These are phyloP conservation scores for Trifolium dubium DNA, from an alignment of 306 rosid species.

Conservation along the genomic window DNA sequence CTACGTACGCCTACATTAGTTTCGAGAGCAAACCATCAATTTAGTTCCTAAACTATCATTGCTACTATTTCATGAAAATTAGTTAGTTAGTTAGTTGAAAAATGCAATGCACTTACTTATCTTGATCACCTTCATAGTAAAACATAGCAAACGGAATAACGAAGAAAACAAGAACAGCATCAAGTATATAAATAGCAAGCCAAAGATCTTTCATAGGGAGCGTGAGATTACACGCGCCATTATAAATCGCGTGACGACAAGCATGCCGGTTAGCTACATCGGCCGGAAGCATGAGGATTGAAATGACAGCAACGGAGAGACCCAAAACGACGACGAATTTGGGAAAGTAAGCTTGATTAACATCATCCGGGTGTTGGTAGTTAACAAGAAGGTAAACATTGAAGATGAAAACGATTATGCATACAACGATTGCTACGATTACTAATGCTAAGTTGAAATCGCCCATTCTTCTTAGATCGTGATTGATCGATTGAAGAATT, in stretches of 20 bases:
- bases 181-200: conserved; percentile 81
- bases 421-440: conserved; percentile 66
- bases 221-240: conserved; percentile 92
- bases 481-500: conserved; percentile 27
- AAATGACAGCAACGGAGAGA: conserved; percentile 84
- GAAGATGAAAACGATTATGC: conserved; percentile 75
- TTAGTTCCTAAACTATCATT: neutral
- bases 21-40: too few species aligned
- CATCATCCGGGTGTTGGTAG: conserved; percentile 95
- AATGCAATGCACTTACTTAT: conserved; percentile 66
- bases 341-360: conserved; percentile 95
- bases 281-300: conserved; percentile 95
- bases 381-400: conserved; percentile 90
- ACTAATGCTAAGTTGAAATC: conserved; percentile 36
- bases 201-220: conserved; percentile 98
- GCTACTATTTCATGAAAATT: neutral
- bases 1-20: too few species aligned
- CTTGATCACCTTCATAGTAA: conserved; percentile 99
- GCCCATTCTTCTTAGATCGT: conserved; percentile 4
- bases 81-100: conserved; percentile 1
- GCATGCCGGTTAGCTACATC: conserved; percentile 99
- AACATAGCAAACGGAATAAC: conserved; percentile 96
- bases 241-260: conserved; percentile 81
- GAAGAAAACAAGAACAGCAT: conserved; percentile 92
- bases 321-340: conserved; percentile 95